Base-by-base conservation (phyloP, 805 yeast species). In the Tetrapisispora arboricola region DNA sequence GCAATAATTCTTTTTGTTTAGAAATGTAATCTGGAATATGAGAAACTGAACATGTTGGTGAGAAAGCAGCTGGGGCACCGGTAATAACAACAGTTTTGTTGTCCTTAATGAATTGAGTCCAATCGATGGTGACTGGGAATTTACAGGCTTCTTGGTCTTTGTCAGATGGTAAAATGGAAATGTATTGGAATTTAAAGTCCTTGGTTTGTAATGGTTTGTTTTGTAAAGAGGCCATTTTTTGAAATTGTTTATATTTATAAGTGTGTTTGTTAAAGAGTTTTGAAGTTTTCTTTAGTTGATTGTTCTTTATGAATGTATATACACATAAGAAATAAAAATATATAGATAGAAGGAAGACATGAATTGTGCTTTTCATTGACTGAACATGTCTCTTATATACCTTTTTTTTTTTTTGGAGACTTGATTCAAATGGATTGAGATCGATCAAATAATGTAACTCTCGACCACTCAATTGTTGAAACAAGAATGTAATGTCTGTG, bases 31-130 rank as follows among this genome's bases (percentile, higher is more conserved):
- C 84, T 42, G 90, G 90, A 45, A 82, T 71, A 62, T 82, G 92
- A 51, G 73, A 68, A 38, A 71, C 75, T 37, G 83, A 71, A 63
- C 92, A 83, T 7, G 90, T 76, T 42, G 90, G 94, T 21, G 94
- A 83, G 70, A 83, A 84, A 10, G 94, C 92, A 47, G 88, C 94
- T 46, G 94, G 92, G 26, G 84, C 87, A 44, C 82, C 71, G 25
- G 85, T 84, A 51, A 84, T 66, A 32, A 83, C 76, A 25, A 80
- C 75, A 52, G 70, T 76, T 67, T 76, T 75, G 54, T 55, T 47
- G 19, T 53, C 55, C n/a, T 48, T 47, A 5, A 50, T 42, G 36
- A 61, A 59, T 33, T 54, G 50, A 24, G 49, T 38, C 49, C 63
- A 54, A 11, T 51, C 45, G 9, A 45, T 43, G 24, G 55, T 44